These are phyloP conservation scores for Saccharomycopsis sp. DNA, from an alignment of 805 yeast genomes.

Conservation along the genomic window DNA sequence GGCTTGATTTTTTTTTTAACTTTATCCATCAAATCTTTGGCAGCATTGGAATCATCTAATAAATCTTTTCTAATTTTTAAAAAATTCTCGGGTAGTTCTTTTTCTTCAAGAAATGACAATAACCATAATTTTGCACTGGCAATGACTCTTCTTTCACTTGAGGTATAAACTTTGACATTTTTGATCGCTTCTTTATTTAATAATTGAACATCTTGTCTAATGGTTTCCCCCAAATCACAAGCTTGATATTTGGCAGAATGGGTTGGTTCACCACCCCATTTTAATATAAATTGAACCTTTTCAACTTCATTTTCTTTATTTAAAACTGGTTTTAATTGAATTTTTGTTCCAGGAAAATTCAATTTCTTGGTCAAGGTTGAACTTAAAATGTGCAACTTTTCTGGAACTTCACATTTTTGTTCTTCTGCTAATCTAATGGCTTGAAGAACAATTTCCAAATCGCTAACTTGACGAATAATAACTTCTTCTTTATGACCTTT, in stretches of 20 bases:
- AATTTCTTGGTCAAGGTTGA: constrained; percentile 83
- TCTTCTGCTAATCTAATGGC: constrained; percentile 77
- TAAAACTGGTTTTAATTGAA: constrained; percentile 86
- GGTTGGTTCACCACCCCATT: constrained; percentile 99
- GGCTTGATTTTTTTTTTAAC: constrained; percentile 96
- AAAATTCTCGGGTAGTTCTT: constrained; percentile 65
- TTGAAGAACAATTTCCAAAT: constrained; percentile 73
- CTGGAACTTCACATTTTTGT: constrained; percentile 68
- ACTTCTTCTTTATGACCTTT: constrained; percentile 96
- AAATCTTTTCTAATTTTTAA: constrained; percentile 80
- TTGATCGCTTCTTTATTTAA: constrained; percentile 77
- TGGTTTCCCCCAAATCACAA: constrained; percentile 88
- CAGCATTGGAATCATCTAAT: constrained; percentile 94
- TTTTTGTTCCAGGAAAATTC: constrained; percentile 90
- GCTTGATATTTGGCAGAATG: constrained; percentile 96
- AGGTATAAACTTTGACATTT: constrained; percentile 78
- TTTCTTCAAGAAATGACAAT: constrained; percentile 56
- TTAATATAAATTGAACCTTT: constrained; percentile 88
- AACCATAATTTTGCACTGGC: constrained; percentile 88
- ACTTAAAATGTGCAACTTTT: constrained; percentile 65
- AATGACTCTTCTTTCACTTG: constrained; percentile 90
- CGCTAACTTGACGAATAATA: constrained; percentile 82
- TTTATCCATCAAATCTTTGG: constrained; percentile 94
- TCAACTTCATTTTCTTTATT: constrained; percentile 62
- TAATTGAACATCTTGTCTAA: constrained; percentile 82